Conservation (phyloP, 805 yeast species). For the Candida sithepensis region DNA sequence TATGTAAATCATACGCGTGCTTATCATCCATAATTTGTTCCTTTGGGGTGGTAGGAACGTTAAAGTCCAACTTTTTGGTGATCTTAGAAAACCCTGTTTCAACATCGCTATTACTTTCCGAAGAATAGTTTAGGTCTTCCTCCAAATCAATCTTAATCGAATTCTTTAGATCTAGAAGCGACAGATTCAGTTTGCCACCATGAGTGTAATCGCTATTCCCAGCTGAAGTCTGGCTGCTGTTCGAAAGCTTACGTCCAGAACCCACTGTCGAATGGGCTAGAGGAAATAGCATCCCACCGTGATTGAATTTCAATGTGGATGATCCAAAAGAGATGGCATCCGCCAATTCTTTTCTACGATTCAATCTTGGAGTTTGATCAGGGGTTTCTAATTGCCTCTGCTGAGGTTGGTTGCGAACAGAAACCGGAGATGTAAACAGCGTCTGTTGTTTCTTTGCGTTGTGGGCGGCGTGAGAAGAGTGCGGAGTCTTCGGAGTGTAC, state of each 20-base stretch:
- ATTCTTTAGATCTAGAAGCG: conserved; percentile 18
- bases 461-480: conserved; percentile 2
- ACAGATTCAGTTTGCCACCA: conserved; percentile 1
- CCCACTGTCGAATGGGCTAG: conserved; percentile 30
- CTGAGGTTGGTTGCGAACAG: conserved; percentile 7
- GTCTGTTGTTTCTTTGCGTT: conserved; percentile 11
- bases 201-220: background rate
- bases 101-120: conserved; percentile 17
- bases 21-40: conserved; percentile 33
- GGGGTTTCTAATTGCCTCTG: conserved; percentile 21
- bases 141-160: conserved; percentile 21
- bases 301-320: conserved; percentile 6
- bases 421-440: conserved; percentile 13
- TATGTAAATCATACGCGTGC: conserved; percentile 26
- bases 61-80: conserved; percentile 21
- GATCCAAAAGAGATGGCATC: conserved; percentile 19
- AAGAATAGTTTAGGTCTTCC: conserved; percentile 18
- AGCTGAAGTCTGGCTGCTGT: background rate
- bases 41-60: conserved; percentile 35
- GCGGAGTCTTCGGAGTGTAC: conserved; percentile 25
- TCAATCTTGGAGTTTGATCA: conserved; percentile 22
- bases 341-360: conserved; percentile 20
- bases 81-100: conserved; percentile 12
- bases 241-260: conserved; percentile 21
- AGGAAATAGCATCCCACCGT: conserved; percentile 22